Base-by-base conservation (phyloP, 495 filamentous ascomycete genomes). In the Aspergillus steynii region DNA sequence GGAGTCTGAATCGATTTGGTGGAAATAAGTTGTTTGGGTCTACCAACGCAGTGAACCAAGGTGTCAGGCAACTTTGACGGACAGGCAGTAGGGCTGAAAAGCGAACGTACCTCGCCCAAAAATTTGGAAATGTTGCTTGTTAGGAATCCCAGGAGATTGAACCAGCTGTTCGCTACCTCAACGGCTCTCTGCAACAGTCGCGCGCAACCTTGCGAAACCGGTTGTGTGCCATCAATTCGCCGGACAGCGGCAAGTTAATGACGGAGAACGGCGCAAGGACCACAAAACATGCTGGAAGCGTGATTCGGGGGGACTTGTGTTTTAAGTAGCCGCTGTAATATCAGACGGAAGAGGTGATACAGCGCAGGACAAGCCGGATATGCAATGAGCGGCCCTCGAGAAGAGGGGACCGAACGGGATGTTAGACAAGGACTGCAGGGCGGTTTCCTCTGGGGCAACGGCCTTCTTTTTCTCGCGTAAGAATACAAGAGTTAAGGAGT, bases 141-240 rank as follows among this genome's bases (percentile, higher is more conserved):
- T 42, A 37, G 34, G 34, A 37, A 12, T 37, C 34, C 34, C 34
- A 37, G 9, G 34, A 20, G 20, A 12, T 42, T 25, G 51, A 50
- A 45, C 66, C 61, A 67, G 68, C 67, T 64, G 71, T 67, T 69
- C 64, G 67, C 70, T 68, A 72, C 67, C 59, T 67, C 65, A 70
- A 68, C 70, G 67, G 69, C 65, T 67, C 65, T 62, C 58, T 66
- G 65, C 62, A 63, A 62, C 53, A 70, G 65, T 72, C 52, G 71
- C 65, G 68, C 71, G 70, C 65, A 65, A 71, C 61, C 69, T 67
- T 67, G 63, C 65, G 55, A 64, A 69, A 65, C 61, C 59, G 68
- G 65, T 59, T 71, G 62, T 71, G 68, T 72, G 66, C 71, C 71
- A 77, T 76, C 63, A 75, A 74, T 71, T 62, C 65, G 63, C 63